phyloP scores from a whole-genome alignment of 2,329 filamentous ascomycete species.

The Sporothrix phasma region DNA sequence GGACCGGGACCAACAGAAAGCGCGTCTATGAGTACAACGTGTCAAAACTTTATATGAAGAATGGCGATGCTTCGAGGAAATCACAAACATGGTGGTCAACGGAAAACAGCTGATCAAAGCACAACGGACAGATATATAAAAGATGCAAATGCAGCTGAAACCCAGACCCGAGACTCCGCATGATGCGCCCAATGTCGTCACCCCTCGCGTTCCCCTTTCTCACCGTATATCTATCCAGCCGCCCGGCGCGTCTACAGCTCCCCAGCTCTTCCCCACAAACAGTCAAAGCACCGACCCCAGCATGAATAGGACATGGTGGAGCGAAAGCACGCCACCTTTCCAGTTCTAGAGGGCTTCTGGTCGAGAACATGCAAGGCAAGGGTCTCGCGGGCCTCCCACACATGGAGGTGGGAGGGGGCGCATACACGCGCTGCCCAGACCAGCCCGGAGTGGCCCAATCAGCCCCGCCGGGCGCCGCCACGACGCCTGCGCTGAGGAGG shows the following conservation, averaged over 20 bases:
- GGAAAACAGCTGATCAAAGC: neutral
- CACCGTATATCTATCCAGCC: neutral
- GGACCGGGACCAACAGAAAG: neutral
- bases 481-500: neutral
- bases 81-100: neutral
- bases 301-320: neutral
- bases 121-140: neutral
- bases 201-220: neutral
- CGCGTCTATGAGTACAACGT: neutral
- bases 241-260: neutral
- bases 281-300: neutral
- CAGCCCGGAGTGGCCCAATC: neutral
- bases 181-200: conserved; percentile 8
- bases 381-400: neutral
- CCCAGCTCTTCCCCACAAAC: neutral
- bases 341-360: neutral
- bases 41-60: neutral
- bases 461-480: neutral
- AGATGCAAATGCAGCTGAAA: neutral
- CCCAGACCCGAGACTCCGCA: conserved; percentile 11
- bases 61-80: neutral
- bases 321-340: neutral
- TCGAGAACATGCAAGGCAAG: neutral
- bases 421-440: neutral
- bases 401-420: neutral